Evolutionary conservation across 352 stramenopile species (phyloP), one percentile per base, ranked within the genome.

Genomic region (Pythium diclinum): DNA sequence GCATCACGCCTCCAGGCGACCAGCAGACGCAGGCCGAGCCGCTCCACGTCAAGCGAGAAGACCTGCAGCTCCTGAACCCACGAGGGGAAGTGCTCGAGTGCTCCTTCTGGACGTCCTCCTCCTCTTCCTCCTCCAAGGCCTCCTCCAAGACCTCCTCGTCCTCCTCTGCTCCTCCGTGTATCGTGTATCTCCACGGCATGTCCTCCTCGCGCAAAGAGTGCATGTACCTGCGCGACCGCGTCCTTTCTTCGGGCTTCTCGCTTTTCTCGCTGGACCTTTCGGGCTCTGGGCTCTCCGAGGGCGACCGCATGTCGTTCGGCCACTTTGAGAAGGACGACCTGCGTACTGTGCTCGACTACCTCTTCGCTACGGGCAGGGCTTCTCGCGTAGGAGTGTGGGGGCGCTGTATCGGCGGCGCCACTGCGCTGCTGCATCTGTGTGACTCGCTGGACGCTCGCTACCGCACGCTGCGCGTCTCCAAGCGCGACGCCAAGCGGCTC

Each of bases 151-250:
- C 25, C 25, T 28, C 25, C 25, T 30, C 47, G 10, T 28, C 25
- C n/a, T 14, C 23, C 14, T 4, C 52, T 6, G 52, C 58, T 34
- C 49, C 49, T 17, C 82, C 84, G 25, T 93, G 84, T 42, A 79
- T 93, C 30, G 52, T 93, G 16, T 93, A 91, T 60, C 68, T 93
- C 36, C 84, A 93, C 58, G 84, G 84, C 21, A 82, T 93, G 74
- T 93, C 84, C 25, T 89, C 80, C 19, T 93, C 84, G 0, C 71
- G 84, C 1, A 86, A 89, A 60, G 84, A 93, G 68, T 88, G 81
- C 34, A 63, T 91, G 17, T 93, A 93, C 56, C 57, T 93, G 30
- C 73, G 77, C 53, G 59, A 72, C 28, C 71, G 64, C 60, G 71
- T 93, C 23, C 74, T 93, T 14, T 61, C 73, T 0, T 64, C 69